Percentiles rank a stretch among this genome's conserved stretches.
These are phyloP conservation scores for Geum urbanum DNA, from an alignment of 306 rosid species.

Conservation along the genomic window DNA sequence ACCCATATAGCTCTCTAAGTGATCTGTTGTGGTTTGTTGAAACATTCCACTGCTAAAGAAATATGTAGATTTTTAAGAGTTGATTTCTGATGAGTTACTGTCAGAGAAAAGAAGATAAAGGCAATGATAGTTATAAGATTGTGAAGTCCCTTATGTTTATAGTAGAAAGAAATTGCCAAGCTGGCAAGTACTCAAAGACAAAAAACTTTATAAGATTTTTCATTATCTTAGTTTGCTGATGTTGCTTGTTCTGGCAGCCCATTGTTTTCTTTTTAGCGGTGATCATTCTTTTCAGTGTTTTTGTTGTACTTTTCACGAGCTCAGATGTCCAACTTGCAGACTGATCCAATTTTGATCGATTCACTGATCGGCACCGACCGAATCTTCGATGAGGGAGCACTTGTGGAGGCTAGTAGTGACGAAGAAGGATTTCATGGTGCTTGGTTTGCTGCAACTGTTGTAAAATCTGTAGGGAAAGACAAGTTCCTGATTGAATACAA, in stretches of 20 bases:
- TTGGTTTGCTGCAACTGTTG: slow-evolving; percentile 37
- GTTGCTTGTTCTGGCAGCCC: background rate
- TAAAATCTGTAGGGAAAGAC: slow-evolving; percentile 15
- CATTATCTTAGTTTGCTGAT: background rate
- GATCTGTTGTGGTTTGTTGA: background rate
- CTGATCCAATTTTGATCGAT: background rate
- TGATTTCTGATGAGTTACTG: background rate
- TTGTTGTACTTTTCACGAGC: background rate
- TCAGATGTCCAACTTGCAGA: slow-evolving; percentile 7
- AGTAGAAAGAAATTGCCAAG: background rate
- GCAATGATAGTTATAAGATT: background rate
- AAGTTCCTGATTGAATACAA: slow-evolving; percentile 39
- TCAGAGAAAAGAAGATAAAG: background rate
- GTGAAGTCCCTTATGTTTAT: background rate
- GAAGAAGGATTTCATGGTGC: slow-evolving; percentile 45
- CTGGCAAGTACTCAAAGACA: background rate
- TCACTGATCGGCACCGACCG: background rate
- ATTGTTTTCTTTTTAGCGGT: background rate
- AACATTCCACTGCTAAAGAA: background rate
- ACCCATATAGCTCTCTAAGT: background rate
- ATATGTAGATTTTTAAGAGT: background rate
- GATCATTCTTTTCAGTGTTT: background rate
- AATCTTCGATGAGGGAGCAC: slow-evolving; percentile 25
- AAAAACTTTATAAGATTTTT: background rate
- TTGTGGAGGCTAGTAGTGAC: slow-evolving; percentile 39